Conservation (phyloP, 352 stramenopile species). For the Phytophthora citrophthora region DNA sequence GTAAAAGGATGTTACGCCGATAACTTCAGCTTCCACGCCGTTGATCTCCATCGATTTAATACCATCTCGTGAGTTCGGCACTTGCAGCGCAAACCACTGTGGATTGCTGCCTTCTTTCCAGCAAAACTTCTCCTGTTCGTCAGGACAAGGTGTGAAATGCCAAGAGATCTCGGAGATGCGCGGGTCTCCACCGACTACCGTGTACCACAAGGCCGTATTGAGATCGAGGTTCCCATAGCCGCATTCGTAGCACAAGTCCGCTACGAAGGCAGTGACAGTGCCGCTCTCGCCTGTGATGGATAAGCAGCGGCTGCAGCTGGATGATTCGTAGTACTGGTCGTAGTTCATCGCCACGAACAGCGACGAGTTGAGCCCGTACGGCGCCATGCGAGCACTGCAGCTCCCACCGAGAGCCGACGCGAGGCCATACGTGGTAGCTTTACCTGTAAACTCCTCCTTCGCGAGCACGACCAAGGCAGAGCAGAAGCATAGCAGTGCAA, state of each 20-base stretch:
- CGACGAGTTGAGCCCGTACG: constrained; percentile 46
- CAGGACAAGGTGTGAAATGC: constrained; percentile 62
- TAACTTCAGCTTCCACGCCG: constrained; percentile 45
- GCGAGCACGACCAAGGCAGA: constrained; percentile 7
- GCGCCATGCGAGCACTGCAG: constrained; percentile 55
- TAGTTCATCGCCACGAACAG: constrained; percentile 73
- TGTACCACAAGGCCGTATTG: constrained; percentile 63
- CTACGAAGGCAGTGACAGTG: constrained; percentile 58
- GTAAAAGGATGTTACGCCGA: constrained; percentile 93
- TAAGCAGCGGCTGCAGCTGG: constrained; percentile 64
- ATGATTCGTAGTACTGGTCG: constrained; percentile 62
- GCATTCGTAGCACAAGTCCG: constrained; percentile 73
- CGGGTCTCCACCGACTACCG: constrained; percentile 57
- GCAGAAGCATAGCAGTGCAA: constrained; percentile 15
- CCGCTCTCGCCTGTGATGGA: constrained; percentile 51
- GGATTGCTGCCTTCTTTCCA: constrained; percentile 73
- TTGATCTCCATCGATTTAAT: constrained; percentile 61
- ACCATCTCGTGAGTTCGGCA: constrained; percentile 57
- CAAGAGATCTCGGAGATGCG: constrained; percentile 61
- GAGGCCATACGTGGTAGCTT: constrained; percentile 61
- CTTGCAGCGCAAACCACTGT: constrained; percentile 69
- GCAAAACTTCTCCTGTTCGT: constrained; percentile 71
- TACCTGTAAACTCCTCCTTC: constrained; percentile 51
- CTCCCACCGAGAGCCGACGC: constrained; percentile 49
- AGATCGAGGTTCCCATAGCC: constrained; percentile 68